A percentile compares a stretch with the other conserved stretches of the same genome.
Evolutionary conservation across 163 green algal genomes (phyloP).

Genomic region (Chloroidium sp.): DNA sequence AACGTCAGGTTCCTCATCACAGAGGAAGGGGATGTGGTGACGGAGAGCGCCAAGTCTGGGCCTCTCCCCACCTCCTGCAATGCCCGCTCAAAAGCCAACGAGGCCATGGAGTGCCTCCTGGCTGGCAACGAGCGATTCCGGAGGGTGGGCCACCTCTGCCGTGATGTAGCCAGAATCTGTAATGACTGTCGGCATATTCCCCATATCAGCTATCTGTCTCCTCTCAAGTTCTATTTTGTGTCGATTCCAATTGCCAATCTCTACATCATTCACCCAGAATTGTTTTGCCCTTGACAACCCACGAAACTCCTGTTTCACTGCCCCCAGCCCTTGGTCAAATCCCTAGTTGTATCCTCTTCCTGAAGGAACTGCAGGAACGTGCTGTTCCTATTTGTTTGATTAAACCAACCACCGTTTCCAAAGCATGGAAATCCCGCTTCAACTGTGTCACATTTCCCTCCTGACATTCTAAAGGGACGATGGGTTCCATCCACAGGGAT

Average conservation of each 20-base stretch:
- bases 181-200: background rate
- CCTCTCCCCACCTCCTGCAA: background rate
- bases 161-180: too few relatives aligned
- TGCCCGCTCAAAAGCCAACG: background rate
- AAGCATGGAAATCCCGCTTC: too few relatives aligned
- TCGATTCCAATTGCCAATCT: background rate
- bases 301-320: too few relatives aligned
- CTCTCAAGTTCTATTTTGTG: background rate
- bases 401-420: too few relatives aligned
- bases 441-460: too few relatives aligned
- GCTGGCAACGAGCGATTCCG: slow-evolving; percentile 10
- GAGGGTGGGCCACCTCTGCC: background rate
- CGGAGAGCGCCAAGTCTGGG: background rate
- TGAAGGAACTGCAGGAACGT: too few relatives aligned
- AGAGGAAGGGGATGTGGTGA: background rate
- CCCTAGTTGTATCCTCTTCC: too few relatives aligned
- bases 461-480: too few relatives aligned
- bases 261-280: background rate
- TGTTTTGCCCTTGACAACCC: too few relatives aligned
- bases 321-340: too few relatives aligned
- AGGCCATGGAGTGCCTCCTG: slow-evolving; percentile 4
- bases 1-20: background rate
- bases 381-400: too few relatives aligned
- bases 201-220: background rate
- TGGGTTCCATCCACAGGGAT: too few relatives aligned